phyloP scores from a whole-genome alignment of 2,329 filamentous ascomycete species.

The Aspergillus sp. region DNA sequence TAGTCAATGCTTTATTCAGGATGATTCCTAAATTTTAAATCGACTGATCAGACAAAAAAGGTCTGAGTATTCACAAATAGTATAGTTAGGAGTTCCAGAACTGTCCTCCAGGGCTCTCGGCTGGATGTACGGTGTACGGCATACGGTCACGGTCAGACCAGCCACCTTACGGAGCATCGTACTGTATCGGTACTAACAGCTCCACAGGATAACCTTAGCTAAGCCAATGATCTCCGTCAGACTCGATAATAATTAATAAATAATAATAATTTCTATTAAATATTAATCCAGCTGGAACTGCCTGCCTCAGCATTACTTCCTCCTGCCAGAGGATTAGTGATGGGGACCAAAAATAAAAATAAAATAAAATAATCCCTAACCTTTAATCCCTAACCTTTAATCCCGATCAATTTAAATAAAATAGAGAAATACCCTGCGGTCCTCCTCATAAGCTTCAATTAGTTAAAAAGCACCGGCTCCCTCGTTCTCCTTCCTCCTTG shows the following conservation, averaged over 20 bases:
- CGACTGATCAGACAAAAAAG: too few species aligned
- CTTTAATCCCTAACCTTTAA: neutral
- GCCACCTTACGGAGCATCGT: too few species aligned
- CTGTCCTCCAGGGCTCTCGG: too few species aligned
- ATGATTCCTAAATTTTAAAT: too few species aligned
- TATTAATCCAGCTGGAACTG: too few species aligned
- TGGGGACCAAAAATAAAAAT: conserved; percentile 1
- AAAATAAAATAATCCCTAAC: neutral
- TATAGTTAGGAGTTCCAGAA: too few species aligned
- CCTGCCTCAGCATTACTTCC: neutral
- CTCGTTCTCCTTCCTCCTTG: neutral
- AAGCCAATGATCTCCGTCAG: conserved; percentile 1
- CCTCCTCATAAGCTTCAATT: neutral
- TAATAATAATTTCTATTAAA: neutral
- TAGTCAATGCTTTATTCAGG: too few species aligned
- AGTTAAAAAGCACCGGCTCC: neutral
- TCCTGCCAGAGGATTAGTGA: neutral
- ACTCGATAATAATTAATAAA: neutral
- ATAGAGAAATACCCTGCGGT: neutral
- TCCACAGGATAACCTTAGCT: conserved; percentile 1
- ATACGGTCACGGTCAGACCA: too few species aligned
- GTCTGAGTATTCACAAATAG: too few species aligned
- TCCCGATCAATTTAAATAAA: neutral
- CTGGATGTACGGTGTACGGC: too few species aligned
- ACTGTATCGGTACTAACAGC: neutral